A percentile compares a stretch with the other conserved stretches of the same genome.
Evolutionary conservation across 78 protist species (phyloP).

Genomic region (slime mould (Dictyostelium discoideum)): dicty_2.7 NC_007088.5:1947001-1947500

Average conservation of each 20-base stretch:
- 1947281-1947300: background rate
- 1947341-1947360: slow-evolving; percentile 28
- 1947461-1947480: background rate
- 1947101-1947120: slow-evolving; percentile 49
- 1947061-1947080: slow-evolving; percentile 4
- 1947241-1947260: slow-evolving; percentile 71
- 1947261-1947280: slow-evolving; percentile 34
- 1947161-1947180: slow-evolving; percentile 52
- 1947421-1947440: slow-evolving; percentile 38
- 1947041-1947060: no score
- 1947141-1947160: slow-evolving; percentile 76
- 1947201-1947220: slow-evolving; percentile 29
- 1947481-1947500: slow-evolving; percentile 67
- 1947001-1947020: background rate
- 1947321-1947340: background rate
- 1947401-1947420: slow-evolving; percentile 18
- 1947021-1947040: background rate
- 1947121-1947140: slow-evolving; percentile 83
- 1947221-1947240: slow-evolving; percentile 32
- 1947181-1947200: slow-evolving; percentile 39
- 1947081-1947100: background rate
- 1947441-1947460: slow-evolving; percentile 50
- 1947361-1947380: slow-evolving; percentile 46
- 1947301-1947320: slow-evolving; percentile 14
- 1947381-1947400: slow-evolving; percentile 12